These are phyloP conservation scores for Cornus florida DNA, from an alignment of 148 eudicot genomes.

Conservation along the genomic window DNA sequence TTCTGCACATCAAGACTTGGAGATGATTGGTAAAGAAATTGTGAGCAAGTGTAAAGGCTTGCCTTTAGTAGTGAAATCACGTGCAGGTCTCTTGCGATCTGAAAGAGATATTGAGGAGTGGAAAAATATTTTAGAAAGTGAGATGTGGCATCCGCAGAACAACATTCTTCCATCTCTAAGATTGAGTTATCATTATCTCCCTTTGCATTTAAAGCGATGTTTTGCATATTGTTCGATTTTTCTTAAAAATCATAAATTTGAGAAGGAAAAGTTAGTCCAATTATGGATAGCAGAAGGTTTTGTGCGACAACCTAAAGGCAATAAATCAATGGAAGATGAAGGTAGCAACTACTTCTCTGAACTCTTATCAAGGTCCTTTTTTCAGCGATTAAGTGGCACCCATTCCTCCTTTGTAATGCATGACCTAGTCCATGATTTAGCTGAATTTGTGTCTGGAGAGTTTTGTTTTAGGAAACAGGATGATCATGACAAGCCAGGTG, in stretches of 20 bases:
- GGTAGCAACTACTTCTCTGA: neutral
- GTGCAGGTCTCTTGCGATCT: constrained; percentile 18
- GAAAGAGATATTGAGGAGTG: constrained; percentile 7
- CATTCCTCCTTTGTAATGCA: neutral
- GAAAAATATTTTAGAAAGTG: neutral
- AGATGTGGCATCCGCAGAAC: too few relatives aligned
- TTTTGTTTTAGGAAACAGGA: neutral
- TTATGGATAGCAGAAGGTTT: constrained; percentile 30
- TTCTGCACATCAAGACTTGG: neutral
- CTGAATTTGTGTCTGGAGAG: neutral
- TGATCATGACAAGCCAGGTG: neutral
- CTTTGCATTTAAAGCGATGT: constrained; percentile 17
- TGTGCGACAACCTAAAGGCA: neutral
- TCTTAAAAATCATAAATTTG: constrained; percentile 22
- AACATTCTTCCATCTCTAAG: constrained; percentile 16
- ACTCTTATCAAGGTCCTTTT: neutral
- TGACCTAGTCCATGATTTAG: neutral
- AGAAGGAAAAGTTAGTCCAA: constrained; percentile 9
- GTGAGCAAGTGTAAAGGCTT: constrained; percentile 21
- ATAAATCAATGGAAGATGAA: neutral
- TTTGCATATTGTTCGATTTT: constrained; percentile 29
- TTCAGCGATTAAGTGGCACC: neutral
- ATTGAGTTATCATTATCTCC: constrained; percentile 28
- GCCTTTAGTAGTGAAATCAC: constrained; percentile 30
- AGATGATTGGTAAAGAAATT: constrained; percentile 8